Evolutionary conservation across 202 grass and related monocot genomes (phyloP), one percentile per base, ranked within the genome.

Genomic region (Panicum virgatum): DNA sequence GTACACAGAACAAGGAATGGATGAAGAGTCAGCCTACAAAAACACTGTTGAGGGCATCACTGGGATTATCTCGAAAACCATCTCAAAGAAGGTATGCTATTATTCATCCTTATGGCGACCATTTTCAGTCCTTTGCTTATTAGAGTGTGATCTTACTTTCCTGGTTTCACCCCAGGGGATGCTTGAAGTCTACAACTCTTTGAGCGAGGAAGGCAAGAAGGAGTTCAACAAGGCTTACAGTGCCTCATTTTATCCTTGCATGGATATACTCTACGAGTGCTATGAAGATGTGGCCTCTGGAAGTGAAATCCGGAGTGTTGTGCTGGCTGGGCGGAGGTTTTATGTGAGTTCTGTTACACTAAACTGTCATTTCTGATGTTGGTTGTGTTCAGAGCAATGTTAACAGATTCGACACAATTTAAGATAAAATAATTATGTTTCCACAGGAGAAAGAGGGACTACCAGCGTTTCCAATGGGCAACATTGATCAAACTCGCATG

Each of bases 381-480:
- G 39, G 15, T 44, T 23, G n/a, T 58, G 2, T 39, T 58, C 11
- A 26, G 26, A 7, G 34, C 25, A 16, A 56, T 25, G 0, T 25
- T 8, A 16, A 40, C 22, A 43, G 0, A 20, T 70, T 19, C 18
- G 0, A 18, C 43, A 29, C 1, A 0, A 7, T 67, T 40, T 51
- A 47, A 27, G 12, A 66, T 15, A 40, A 73, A 66, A 32, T 52
- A 52, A 15, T 45, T 74, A 25, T 75, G 66, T 1, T 30, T 40
- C 26, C 2, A 62, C 73, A 97, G 94, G 94, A 93, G 52, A 97
- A 97, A 67, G 90, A 97, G 68, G 90, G 94, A 1, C 86, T 97
- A 10, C 94, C 90, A 25, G 94, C 94, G 66, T 93, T 97, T n/a
- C 94, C 88, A 1, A 93, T 91, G 94, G 94, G 86, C 32, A 97